Conservation (phyloP, 768 basidiomycete species). For the Macrolepiota dolichaula region DNA sequence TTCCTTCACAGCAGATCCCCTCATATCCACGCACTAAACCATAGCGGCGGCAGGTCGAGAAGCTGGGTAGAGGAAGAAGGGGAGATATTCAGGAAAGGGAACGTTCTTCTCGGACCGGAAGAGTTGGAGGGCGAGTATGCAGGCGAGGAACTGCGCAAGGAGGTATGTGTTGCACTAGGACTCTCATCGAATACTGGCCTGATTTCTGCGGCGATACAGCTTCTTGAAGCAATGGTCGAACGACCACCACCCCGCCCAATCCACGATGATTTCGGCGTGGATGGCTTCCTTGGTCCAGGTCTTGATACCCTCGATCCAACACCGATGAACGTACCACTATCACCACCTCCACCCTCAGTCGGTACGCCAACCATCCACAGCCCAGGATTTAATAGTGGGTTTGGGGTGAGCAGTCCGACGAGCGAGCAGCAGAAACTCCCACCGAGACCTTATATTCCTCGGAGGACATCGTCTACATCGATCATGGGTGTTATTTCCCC, state of each 20-base stretch:
- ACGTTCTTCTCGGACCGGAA: slow-evolving; percentile 71
- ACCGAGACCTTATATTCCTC: slow-evolving; percentile 59
- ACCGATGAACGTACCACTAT: slow-evolving; percentile 11
- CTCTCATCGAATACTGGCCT: neutral
- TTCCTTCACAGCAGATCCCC: neutral
- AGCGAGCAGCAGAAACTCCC: slow-evolving; percentile 33
- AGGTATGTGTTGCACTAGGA: slow-evolving; percentile 40
- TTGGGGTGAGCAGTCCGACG: slow-evolving; percentile 4
- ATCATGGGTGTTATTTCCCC: slow-evolving; percentile 39
- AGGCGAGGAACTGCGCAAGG: slow-evolving; percentile 83
- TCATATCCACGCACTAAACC: neutral
- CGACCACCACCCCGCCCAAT: slow-evolving; percentile 76
- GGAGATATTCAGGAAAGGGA: slow-evolving; percentile 92
- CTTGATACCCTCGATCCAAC: slow-evolving; percentile 13
- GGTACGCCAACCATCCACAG: slow-evolving; percentile 11
- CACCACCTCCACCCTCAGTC: slow-evolving; percentile 25
- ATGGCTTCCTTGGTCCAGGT: slow-evolving; percentile 22
- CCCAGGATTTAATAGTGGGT: neutral
- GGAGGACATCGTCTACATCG: slow-evolving; percentile 48
- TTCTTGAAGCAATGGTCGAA: slow-evolving; percentile 84
- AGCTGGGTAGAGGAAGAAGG: slow-evolving; percentile 93
- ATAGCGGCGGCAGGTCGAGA: slow-evolving; percentile 46
- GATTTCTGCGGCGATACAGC: slow-evolving; percentile 33
- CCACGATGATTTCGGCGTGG: slow-evolving; percentile 56
- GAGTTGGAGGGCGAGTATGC: slow-evolving; percentile 90